Evolutionary conservation across 2,329 filamentous ascomycete species (phyloP).

Genomic region (Endoconidiophora laricicola): DNA sequence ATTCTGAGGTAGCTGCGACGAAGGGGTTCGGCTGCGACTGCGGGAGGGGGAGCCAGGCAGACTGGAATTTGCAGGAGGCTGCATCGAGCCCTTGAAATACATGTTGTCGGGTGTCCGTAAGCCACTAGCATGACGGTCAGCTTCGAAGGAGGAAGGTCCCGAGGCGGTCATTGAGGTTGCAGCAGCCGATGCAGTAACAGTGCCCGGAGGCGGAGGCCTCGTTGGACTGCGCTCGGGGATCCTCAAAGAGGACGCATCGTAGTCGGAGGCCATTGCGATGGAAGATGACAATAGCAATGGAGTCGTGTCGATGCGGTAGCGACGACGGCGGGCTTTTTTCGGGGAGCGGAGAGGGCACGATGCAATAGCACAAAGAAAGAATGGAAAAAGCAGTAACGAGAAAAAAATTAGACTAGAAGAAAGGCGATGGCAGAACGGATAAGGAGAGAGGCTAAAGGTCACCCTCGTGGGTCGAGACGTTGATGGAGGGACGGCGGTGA

Average conservation of each 20-base stretch:
- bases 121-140: slow-evolving; percentile 6
- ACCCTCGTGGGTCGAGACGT: too few species aligned
- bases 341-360: too few species aligned
- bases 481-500: too few species aligned
- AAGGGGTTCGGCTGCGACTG: slow-evolving; percentile 10
- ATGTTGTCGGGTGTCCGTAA: slow-evolving; percentile 10
- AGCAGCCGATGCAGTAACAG: neutral
- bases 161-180: slow-evolving; percentile 1
- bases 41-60: slow-evolving; percentile 7
- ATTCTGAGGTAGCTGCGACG: neutral
- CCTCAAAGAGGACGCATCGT: slow-evolving; percentile 11
- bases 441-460: too few species aligned
- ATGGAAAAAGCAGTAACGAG: too few species aligned
- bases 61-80: neutral
- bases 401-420: too few species aligned
- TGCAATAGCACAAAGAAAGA: too few species aligned
- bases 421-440: too few species aligned
- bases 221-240: slow-evolving; percentile 11
- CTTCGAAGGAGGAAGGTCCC: slow-evolving; percentile 6
- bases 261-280: slow-evolving; percentile 10
- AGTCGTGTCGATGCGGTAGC: too few species aligned
- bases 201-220: slow-evolving; percentile 5
- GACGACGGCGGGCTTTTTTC: too few species aligned
- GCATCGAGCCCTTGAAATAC: slow-evolving; percentile 6
- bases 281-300: too few species aligned